phyloP scores from a whole-genome alignment of 176 grass and related monocot species.

The Thalia dealbata region DNA sequence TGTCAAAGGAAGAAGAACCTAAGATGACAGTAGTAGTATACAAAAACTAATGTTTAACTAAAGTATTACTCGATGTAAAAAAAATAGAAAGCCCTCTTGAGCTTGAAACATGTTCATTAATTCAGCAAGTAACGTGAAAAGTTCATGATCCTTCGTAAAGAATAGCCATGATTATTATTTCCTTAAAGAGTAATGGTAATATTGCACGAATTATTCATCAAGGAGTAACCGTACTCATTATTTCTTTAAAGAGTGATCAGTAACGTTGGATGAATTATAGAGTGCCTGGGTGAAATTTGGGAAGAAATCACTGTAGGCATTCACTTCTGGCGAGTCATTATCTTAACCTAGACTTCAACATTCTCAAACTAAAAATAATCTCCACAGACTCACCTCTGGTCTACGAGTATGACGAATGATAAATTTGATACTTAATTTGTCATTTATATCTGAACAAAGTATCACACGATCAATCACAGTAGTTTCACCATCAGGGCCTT shows the following conservation, averaged over 20 bases:
- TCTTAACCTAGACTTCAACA: too few species aligned
- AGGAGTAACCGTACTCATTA: too few species aligned
- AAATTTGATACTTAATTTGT: slow-evolving; percentile 80
- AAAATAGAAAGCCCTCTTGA: neutral
- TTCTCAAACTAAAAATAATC: neutral
- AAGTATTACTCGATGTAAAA: too few species aligned
- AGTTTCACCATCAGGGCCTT: slow-evolving; percentile 89
- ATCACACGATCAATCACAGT: slow-evolving; percentile 85
- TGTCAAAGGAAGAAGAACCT: too few species aligned
- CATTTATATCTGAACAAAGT: slow-evolving; percentile 74
- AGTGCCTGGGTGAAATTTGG: neutral
- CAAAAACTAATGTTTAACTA: too few species aligned
- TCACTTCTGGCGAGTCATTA: neutral
- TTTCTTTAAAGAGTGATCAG: too few species aligned
- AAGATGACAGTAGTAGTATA: too few species aligned
- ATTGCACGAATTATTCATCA: too few species aligned
- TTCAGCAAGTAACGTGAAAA: neutral
- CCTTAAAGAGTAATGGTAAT: too few species aligned
- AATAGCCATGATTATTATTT: too few species aligned
- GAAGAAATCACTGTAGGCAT: neutral
- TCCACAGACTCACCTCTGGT: slow-evolving; percentile 52
- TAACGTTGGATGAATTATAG: neutral
- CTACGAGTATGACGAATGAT: slow-evolving; percentile 85
- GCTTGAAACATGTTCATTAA: neutral
- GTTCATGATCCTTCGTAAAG: neutral